Conservation (phyloP, 2,329 filamentous ascomycete species). For the Hypoxylon sp. region DNA sequence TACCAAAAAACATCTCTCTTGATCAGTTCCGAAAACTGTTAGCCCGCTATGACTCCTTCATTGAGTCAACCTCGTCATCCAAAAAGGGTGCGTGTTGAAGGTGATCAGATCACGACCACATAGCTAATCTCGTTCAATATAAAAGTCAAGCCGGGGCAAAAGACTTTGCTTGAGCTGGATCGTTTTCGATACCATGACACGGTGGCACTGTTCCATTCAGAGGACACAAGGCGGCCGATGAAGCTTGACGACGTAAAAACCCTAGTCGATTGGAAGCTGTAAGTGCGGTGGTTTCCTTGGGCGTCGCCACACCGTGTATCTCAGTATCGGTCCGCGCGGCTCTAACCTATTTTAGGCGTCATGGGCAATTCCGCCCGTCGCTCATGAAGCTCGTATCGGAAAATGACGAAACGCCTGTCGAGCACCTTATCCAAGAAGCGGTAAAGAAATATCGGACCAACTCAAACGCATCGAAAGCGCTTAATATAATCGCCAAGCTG, state of each 20-base stretch:
- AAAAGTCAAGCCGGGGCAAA: conserved; percentile 65
- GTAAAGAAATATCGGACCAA: conserved; percentile 62
- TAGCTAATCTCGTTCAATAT: conserved; percentile 24
- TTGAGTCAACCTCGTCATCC: conserved; percentile 61
- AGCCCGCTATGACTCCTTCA: conserved; percentile 57
- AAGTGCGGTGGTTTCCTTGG: conserved; percentile 50
- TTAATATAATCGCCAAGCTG: conserved; percentile 72
- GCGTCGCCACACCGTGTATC: conserved; percentile 4
- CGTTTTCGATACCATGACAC: conserved; percentile 71
- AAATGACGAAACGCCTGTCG: conserved; percentile 68
- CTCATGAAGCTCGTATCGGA: conserved; percentile 73
- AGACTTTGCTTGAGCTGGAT: conserved; percentile 71
- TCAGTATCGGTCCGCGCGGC: conserved; percentile 6
- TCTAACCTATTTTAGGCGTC: conserved; percentile 60
- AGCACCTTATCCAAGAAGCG: conserved; percentile 66
- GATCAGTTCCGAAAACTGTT: conserved; percentile 58
- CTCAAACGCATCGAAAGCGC: conserved; percentile 58
- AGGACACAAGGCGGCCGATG: conserved; percentile 60
- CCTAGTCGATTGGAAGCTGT: conserved; percentile 82
- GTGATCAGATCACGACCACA: conserved; percentile 33
- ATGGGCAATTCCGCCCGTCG: conserved; percentile 74
- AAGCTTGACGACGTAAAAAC: conserved; percentile 70
- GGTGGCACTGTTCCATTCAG: conserved; percentile 61
- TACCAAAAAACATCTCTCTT: conserved; percentile 50
- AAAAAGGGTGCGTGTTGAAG: conserved; percentile 59